Evolutionary conservation across 805 yeast genomes (phyloP), one percentile per base, ranked within the genome.

Genomic region (Yarrowia osloensis): DNA sequence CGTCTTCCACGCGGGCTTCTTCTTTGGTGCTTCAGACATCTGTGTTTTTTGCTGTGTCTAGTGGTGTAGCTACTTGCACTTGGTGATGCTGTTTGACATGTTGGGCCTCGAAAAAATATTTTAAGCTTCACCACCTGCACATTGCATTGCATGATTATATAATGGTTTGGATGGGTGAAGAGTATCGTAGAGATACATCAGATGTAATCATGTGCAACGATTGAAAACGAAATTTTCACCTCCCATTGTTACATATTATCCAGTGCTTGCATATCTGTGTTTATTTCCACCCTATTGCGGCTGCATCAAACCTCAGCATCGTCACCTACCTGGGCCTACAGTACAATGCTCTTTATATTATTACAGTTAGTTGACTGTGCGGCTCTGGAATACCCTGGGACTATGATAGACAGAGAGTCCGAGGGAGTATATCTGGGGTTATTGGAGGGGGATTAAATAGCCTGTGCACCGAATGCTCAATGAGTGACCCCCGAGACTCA

Each of bases 1-100:
- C 28, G 63, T 57, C 28, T 57, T 57, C 63, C 63, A 57, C 31
- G 63, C 63, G 29, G 63, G 63, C 28, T 40, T 57, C 13, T 21
- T 39, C 49, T 57, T 57, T 40, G 61, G 61, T 35, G 44, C 44
- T 35, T 54, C 61, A 54, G 61, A 54, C 61, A 54, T 54, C 4
- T 28, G 21, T 19, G 55, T 17, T 7, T 15, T 3, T 22, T 50
- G 40, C 13, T 33, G 12, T 15, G 11, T 22, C 1, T 31, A 29
- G 29, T 21, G 28, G 17, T 39, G 21, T n/a, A 9, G 11, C 22
- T 29, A 13, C 35, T 31, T 6, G 35, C 11, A 3, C 39, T 15
- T n/a, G 22, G 42, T 39, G 19, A n/a, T n/a, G 8, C n/a, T 19
- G 5, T 31, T 39, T 15, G 44, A 54, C n/a, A n/a, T 33, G 44